These are phyloP conservation scores for Camellia oleifera DNA, from an alignment of 179 eudicot species.

Conservation along the genomic window DNA sequence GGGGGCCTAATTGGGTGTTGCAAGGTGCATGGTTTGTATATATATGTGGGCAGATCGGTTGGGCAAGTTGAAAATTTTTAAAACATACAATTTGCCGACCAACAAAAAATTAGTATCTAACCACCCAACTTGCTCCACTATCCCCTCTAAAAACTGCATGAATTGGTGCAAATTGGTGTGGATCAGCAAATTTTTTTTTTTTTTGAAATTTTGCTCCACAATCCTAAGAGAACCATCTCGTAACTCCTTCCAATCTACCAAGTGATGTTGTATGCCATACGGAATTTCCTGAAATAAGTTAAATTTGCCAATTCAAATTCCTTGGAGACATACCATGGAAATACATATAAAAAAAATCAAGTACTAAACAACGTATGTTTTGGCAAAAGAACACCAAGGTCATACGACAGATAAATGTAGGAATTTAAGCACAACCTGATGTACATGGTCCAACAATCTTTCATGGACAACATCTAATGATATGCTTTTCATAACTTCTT, in stretches of 20 bases:
- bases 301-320: background rate
- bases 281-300: conserved; percentile 74
- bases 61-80: no score
- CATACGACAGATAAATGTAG: background rate
- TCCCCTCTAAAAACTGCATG: no score
- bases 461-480: conserved; percentile 92
- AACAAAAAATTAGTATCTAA: no score
- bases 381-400: background rate
- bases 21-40: no score
- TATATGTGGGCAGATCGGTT: no score
- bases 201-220: conserved; percentile 69
- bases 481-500: conserved; percentile 95
- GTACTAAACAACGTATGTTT: background rate
- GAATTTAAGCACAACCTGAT: conserved; percentile 57
- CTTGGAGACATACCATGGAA: background rate
- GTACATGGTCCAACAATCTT: conserved; percentile 76
- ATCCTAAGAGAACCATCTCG: conserved; percentile 89
- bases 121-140: no score
- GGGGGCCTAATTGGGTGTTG: no score
- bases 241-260: conserved; percentile 86
- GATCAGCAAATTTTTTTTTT: no score
- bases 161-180: no score
- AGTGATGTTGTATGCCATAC: conserved; percentile 75
- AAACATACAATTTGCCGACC: no score
- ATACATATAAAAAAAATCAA: background rate